Evolutionary conservation across 208 protist species (phyloP).

Genomic region (Crithidia expoeki): DNA sequence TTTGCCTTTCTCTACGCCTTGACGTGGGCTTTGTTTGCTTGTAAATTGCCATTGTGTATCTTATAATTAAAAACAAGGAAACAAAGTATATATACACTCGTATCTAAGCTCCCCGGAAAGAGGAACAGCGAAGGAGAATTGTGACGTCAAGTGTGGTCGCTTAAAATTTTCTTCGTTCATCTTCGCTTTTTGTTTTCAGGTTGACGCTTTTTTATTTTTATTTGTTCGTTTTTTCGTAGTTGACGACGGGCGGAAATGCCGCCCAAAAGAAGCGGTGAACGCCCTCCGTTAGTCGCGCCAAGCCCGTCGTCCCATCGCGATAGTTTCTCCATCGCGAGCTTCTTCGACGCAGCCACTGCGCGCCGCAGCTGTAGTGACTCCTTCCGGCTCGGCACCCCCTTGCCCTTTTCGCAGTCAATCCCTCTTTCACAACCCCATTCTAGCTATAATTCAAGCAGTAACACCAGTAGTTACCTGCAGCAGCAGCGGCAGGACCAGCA

Average conservation of each 20-base stretch:
- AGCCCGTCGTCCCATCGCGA: slow-evolving; percentile 13
- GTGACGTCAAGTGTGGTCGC: no score
- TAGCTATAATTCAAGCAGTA: slow-evolving; percentile 12
- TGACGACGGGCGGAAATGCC: slow-evolving; percentile 14
- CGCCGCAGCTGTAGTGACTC: slow-evolving; percentile 14
- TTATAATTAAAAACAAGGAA: no score
- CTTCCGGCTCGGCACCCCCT: slow-evolving; percentile 16
- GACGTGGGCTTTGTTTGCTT: no score
- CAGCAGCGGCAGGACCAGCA: background rate
- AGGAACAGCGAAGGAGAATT: no score
- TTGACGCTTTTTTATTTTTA: background rate
- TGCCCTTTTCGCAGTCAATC: background rate
- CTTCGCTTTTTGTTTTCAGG: no score
- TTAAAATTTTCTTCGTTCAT: no score
- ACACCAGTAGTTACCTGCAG: background rate
- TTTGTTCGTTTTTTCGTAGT: slow-evolving; percentile 6
- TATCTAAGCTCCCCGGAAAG: no score
- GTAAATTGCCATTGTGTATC: no score
- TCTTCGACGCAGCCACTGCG: slow-evolving; percentile 51
- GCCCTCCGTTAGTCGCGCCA: slow-evolving; percentile 5
- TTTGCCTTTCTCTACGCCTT: no score
- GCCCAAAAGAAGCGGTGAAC: slow-evolving; percentile 9
- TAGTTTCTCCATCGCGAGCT: slow-evolving; percentile 45
- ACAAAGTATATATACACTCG: no score
- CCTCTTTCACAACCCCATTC: background rate